phyloP scores from a whole-genome alignment of 352 stramenopile genomes.

The Elongisporangium senticosum region DNA sequence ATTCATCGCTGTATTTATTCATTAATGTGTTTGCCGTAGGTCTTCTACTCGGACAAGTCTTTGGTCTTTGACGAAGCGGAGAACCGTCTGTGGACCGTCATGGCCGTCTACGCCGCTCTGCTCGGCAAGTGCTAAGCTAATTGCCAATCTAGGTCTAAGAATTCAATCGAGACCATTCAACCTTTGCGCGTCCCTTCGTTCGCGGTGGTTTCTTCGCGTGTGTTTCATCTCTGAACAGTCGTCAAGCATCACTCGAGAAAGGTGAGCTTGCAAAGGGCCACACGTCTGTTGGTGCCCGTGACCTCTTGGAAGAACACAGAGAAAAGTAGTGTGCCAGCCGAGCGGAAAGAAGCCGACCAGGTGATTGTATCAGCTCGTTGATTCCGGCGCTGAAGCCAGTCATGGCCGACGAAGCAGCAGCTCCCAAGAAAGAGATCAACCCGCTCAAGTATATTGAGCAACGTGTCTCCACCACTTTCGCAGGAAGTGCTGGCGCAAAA shows the following conservation, averaged over 20 bases:
- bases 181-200: neutral
- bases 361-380: neutral
- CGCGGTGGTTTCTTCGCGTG: neutral
- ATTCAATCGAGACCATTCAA: neutral
- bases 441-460: conserved; percentile 78
- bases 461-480: conserved; percentile 69
- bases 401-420: conserved; percentile 47
- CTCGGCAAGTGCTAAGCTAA: conserved; percentile 46
- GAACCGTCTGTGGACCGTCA: conserved; percentile 99
- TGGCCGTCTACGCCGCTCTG: conserved; percentile 89
- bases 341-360: neutral
- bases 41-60: conserved; percentile 94
- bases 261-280: neutral
- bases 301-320: neutral
- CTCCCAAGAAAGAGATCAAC: conserved; percentile 65
- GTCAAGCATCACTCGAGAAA: neutral
- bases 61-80: conserved; percentile 97
- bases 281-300: neutral
- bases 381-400: neutral
- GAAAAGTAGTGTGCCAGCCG: neutral
- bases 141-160: neutral
- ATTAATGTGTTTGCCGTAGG: conserved; percentile 14
- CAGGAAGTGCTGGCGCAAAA: conserved; percentile 49
- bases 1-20: neutral
- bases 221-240: conserved; percentile 4